Evolutionary conservation across 306 rosid species (phyloP), one percentile per base, ranked within the genome.

Genomic region (Luffa aegyptiaca): DNA sequence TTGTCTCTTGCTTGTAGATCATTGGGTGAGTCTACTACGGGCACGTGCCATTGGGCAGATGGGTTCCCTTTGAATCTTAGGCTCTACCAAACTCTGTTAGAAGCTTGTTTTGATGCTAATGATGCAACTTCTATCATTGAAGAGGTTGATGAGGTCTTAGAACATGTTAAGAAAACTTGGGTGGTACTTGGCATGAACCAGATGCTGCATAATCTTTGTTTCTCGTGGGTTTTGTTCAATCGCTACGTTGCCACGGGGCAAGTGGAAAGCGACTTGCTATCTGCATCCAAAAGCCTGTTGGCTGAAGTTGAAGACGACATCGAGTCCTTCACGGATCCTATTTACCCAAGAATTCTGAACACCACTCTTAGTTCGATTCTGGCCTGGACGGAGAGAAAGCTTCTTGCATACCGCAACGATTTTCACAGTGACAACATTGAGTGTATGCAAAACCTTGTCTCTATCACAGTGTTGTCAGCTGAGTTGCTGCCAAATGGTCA

Each of bases 131-230:
- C 87, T 46, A 90, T 95, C 57, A 88, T 95, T 64, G 97, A 93
- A 88, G 99, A 93, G 90, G 86, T 90, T 84, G 99, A 95, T 85
- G 99, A 95, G 83, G 96, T 95, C 78, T 84, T 95, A 64, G 97
- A 95, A 59, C 93, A 92, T 88, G 75, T 90, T 55, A 95, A 95
- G 93, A 95, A 95, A 90, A 93, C 99, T 41, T 95, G 99, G 99
- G 76, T 63, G 46, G 84, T 93, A 71, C 97, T 95, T 17, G 93
- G 99, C 79, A 87, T 95, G 76, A 90, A 90, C 74, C 96, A 90
- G 71, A 89, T 83, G 82, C 82, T 95, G 86, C 99, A 95, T 85
- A 89, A 90, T 85, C 89, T 91, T 81, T 91, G 97, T 83, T 95
- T 95, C 62, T 82, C 89, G 0, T 95, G 97, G 97, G 87, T 93